Percentiles rank a stretch among this genome's conserved stretches.
phyloP scores from a whole-genome alignment of 257 asterid genomes.

The Oldenlandia corymbosa region DNA sequence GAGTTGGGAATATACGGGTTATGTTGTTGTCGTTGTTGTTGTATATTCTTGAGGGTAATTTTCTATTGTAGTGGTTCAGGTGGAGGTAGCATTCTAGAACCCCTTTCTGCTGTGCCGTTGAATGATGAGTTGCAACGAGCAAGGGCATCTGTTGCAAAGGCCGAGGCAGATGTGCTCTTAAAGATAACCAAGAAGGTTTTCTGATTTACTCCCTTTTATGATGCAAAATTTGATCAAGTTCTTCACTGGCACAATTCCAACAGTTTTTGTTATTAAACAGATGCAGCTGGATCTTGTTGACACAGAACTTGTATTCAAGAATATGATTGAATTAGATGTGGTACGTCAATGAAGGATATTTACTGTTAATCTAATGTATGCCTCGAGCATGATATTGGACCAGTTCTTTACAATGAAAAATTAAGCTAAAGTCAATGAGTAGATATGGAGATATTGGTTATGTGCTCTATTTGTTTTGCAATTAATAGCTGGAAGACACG shows the following conservation, averaged over 20 bases:
- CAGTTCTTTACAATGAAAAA: background rate
- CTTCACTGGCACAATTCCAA: background rate
- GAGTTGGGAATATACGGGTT: too few species aligned
- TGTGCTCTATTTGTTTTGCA: background rate
- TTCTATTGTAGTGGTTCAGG: slow-evolving; percentile 73
- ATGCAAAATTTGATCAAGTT: background rate
- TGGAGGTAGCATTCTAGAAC: slow-evolving; percentile 73
- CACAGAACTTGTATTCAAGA: slow-evolving; percentile 44
- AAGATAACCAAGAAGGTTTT: slow-evolving; percentile 77
- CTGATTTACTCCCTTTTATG: slow-evolving; percentile 16
- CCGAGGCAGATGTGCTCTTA: slow-evolving; percentile 79
- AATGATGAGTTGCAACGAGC: slow-evolving; percentile 94
- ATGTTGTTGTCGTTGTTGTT: too few species aligned
- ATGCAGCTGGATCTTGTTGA: slow-evolving; percentile 63
- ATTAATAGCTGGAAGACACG: slow-evolving; percentile 1
- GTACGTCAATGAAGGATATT: slow-evolving; percentile 30
- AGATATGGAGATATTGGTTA: too few species aligned
- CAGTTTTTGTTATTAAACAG: slow-evolving; percentile 33
- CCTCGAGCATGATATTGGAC: background rate
- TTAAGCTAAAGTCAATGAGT: background rate
- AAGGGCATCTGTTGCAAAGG: slow-evolving; percentile 70
- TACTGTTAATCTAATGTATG: background rate
- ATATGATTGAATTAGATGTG: slow-evolving; percentile 71
- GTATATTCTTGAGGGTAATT: slow-evolving; percentile 17
- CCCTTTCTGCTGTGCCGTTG: slow-evolving; percentile 80